Percentiles rank a stretch among this genome's conserved stretches.
Evolutionary conservation across 2,329 filamentous ascomycete genomes (phyloP).

Genomic region (Alternaria solani): DNA sequence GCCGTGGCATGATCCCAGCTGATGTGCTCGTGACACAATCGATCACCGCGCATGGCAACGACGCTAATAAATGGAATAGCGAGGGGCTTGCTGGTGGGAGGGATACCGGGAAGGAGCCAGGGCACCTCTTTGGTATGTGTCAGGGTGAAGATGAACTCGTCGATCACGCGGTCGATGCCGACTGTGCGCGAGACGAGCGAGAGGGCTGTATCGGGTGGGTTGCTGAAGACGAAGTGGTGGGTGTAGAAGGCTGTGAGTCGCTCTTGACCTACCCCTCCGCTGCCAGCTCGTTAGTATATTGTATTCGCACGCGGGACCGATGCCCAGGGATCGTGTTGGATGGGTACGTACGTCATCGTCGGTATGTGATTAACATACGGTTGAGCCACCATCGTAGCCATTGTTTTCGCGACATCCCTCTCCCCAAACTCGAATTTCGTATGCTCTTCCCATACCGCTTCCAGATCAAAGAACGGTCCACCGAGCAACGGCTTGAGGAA

Average conservation of each 20-base stretch:
- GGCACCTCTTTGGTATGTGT: slow-evolving; percentile 46
- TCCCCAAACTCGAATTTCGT: slow-evolving; percentile 74
- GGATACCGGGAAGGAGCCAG: slow-evolving; percentile 49
- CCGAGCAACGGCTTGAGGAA: slow-evolving; percentile 70
- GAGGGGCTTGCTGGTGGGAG: slow-evolving; percentile 48
- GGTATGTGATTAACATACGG: slow-evolving; percentile 82
- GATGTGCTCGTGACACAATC: slow-evolving; percentile 75
- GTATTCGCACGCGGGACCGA: not conserved
- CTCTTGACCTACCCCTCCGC: slow-evolving; percentile 72
- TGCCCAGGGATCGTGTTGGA: rapidly evolving
- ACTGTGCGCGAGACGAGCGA: slow-evolving; percentile 76
- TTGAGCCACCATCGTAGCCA: slow-evolving; percentile 82
- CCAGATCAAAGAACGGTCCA: slow-evolving; percentile 76
- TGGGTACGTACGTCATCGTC: slow-evolving; percentile 59
- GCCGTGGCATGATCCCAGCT: slow-evolving; percentile 73
- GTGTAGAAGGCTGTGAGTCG: slow-evolving; percentile 73
- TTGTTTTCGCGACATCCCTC: slow-evolving; percentile 73
- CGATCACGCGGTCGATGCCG: slow-evolving; percentile 70
- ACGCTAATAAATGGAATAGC: slow-evolving; percentile 70
- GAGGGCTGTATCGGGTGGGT: slow-evolving; percentile 71
- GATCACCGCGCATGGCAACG: slow-evolving; percentile 72
- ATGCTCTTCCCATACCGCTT: slow-evolving; percentile 82
- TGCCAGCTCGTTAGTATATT: not conserved
- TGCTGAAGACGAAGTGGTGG: slow-evolving; percentile 77
- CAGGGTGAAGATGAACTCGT: slow-evolving; percentile 48